These are phyloP conservation scores for Blastobotrys petasosporus DNA, from an alignment of 1,139 yeast species.

Conservation along the genomic window DNA sequence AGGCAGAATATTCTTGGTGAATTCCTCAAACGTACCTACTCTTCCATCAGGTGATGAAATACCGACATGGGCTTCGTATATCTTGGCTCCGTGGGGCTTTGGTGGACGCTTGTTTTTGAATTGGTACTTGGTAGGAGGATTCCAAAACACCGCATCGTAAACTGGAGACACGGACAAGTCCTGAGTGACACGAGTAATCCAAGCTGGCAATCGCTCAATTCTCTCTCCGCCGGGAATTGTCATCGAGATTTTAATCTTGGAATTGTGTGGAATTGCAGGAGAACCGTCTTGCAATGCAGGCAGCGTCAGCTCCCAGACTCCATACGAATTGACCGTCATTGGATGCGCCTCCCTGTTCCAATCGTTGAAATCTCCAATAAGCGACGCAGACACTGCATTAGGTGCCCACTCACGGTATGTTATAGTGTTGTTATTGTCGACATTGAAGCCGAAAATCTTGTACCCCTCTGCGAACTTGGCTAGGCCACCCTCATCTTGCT, in stretches of 20 bases:
- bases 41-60: constrained; percentile 87
- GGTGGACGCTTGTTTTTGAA: constrained; percentile 54
- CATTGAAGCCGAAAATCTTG: constrained; percentile 69
- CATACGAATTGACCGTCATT: constrained; percentile 52
- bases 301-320: constrained; percentile 59
- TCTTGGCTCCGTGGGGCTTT: constrained; percentile 64
- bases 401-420: constrained; percentile 84
- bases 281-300: constrained; percentile 44
- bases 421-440: constrained; percentile 49
- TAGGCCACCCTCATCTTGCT: constrained; percentile 43
- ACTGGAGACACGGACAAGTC: constrained; percentile 44
- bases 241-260: constrained; percentile 70
- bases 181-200: constrained; percentile 80
- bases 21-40: constrained; percentile 79
- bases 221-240: constrained; percentile 60
- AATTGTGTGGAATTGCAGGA: constrained; percentile 72
- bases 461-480: constrained; percentile 54
- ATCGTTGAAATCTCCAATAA: constrained; percentile 85
- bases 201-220: constrained; percentile 80
- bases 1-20: constrained; percentile 76
- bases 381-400: constrained; percentile 62
- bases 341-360: constrained; percentile 65
- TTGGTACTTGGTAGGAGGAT: constrained; percentile 55
- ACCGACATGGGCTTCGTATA: constrained; percentile 95
- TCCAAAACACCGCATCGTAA: constrained; percentile 92